phyloP scores from a whole-genome alignment of 1,284 basidiomycete species.

The Sanghuangporus baumii region DNA sequence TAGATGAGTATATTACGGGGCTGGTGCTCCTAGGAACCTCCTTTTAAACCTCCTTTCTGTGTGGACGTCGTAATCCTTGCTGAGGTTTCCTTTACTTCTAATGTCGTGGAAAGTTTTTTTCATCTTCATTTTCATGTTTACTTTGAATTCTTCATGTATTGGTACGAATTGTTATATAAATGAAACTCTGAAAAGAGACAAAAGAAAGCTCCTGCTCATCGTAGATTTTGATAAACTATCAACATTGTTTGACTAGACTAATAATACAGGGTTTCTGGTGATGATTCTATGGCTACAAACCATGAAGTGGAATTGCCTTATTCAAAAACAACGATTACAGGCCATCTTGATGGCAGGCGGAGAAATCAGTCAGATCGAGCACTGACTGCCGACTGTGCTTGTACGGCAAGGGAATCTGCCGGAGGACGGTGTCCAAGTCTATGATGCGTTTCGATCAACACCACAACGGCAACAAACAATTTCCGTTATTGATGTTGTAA shows the following conservation, averaged over 20 bases:
- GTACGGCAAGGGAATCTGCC: conserved; percentile 13
- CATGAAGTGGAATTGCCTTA: background rate
- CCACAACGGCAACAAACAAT: too few species aligned
- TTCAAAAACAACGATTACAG: background rate
- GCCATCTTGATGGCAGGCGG: background rate
- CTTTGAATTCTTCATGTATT: too few species aligned
- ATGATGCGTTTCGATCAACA: background rate
- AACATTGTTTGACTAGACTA: too few species aligned
- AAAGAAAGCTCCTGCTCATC: too few species aligned
- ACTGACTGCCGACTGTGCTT: conserved; percentile 12
- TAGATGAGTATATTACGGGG: background rate
- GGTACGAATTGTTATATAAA: too few species aligned
- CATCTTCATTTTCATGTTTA: too few species aligned
- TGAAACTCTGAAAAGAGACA: too few species aligned
- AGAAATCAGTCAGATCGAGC: background rate
- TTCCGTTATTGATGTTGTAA: too few species aligned
- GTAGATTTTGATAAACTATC: too few species aligned
- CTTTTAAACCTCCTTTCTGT: background rate
- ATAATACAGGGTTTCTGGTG: too few species aligned
- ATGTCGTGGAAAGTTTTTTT: too few species aligned
- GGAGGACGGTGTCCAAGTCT: conserved; percentile 16
- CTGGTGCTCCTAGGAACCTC: background rate
- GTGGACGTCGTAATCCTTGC: background rate
- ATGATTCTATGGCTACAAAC: too few species aligned
- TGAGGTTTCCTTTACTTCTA: background rate